Evolutionary conservation across 345 rosid species (phyloP).

Genomic region (Microthlaspi erraticum): DNA sequence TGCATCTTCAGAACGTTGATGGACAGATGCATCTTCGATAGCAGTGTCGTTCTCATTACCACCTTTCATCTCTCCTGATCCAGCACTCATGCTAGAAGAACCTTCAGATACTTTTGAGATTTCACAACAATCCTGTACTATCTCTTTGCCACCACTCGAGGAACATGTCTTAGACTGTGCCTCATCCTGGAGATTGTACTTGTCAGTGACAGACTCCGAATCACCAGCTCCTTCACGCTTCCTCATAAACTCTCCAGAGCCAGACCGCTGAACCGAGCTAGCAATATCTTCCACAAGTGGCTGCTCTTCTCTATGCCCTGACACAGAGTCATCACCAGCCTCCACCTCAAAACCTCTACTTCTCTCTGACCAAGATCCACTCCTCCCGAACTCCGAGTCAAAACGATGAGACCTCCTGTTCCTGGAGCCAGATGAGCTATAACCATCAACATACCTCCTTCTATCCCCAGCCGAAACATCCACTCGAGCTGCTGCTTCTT

Average conservation of each 20-base stretch:
- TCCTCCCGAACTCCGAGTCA: constrained; percentile 74
- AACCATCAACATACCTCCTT: constrained; percentile 71
- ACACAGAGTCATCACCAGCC: constrained; percentile 55
- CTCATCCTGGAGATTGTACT: constrained; percentile 53
- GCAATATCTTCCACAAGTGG: constrained; percentile 56
- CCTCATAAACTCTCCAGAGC: constrained; percentile 46
- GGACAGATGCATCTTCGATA: constrained; percentile 44
- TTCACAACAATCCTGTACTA: constrained; percentile 49
- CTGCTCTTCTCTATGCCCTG: constrained; percentile 62
- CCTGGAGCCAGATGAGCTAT: constrained; percentile 56
- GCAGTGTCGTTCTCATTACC: constrained; percentile 49
- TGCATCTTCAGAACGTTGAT: constrained; percentile 40
- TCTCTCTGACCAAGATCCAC: constrained; percentile 74
- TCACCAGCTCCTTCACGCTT: constrained; percentile 60
- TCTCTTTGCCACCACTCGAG: constrained; percentile 53
- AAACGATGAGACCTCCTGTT: constrained; percentile 62
- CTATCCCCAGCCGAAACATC: constrained; percentile 55
- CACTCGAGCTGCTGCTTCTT: constrained; percentile 61
- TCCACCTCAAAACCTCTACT: constrained; percentile 59
- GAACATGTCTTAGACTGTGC: constrained; percentile 61
- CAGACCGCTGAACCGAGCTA: constrained; percentile 60
- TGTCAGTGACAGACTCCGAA: constrained; percentile 57
- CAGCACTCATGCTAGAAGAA: constrained; percentile 48
- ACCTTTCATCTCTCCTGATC: constrained; percentile 55
- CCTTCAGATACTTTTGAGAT: constrained; percentile 50